phyloP scores from a whole-genome alignment of 1,284 basidiomycete genomes.

The Pyrrhoderma lamaoense region DNA sequence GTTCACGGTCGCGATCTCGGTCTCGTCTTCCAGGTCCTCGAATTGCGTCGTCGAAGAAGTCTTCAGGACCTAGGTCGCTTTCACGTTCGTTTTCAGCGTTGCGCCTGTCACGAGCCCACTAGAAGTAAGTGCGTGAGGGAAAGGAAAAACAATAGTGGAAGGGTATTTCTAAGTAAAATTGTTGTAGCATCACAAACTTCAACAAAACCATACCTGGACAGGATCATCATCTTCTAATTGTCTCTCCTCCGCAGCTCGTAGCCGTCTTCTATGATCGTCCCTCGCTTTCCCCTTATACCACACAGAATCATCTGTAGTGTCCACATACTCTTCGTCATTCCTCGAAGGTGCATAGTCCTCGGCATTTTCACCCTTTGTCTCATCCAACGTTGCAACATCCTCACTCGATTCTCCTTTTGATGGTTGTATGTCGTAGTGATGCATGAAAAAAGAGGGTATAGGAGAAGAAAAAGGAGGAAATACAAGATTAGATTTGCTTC shows the following conservation, averaged over 20 bases:
- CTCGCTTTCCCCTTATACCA: conserved; percentile 78
- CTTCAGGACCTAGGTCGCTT: conserved; percentile 68
- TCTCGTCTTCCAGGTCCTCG: conserved; percentile 35
- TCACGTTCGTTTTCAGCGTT: conserved; percentile 66
- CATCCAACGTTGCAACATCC: not conserved
- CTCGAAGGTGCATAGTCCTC: conserved; percentile 20
- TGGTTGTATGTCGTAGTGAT: no score
- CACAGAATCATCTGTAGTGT: conserved; percentile 42
- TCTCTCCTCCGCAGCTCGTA: conserved; percentile 28
- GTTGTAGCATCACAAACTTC: not conserved
- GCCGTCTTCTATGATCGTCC: conserved; percentile 60
- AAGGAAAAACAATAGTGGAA: not conserved
- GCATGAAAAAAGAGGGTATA: no score
- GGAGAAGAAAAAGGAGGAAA: no score
- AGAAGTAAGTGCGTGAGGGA: conserved; percentile 16
- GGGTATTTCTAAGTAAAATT: no score
- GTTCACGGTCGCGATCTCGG: no score
- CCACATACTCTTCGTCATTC: conserved; percentile 31
- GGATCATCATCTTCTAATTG: conserved; percentile 54
- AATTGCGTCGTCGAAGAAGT: conserved; percentile 66
- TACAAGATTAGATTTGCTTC: no score
- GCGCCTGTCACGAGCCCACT: conserved; percentile 73
- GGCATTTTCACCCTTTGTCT: not conserved
- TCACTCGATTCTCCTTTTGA: not conserved
- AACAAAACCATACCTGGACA: conserved; percentile 44